Percentiles rank a stretch among this genome's conserved stretches.
phyloP scores from a whole-genome alignment of 2,329 filamentous ascomycete species.

The Fusarium xyrophilum region DNA sequence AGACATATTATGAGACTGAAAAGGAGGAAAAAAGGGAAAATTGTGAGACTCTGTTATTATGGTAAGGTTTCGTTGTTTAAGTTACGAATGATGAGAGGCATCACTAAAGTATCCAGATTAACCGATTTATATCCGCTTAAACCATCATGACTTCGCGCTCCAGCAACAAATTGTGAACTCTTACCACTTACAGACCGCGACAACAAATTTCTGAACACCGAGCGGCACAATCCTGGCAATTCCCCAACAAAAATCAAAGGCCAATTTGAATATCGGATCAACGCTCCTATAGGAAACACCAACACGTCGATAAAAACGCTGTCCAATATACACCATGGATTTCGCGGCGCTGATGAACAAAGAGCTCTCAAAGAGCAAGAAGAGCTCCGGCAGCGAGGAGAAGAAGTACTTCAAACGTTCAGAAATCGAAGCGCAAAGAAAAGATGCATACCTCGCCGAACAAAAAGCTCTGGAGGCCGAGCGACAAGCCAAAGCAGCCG shows the following conservation, averaged over 20 bases:
- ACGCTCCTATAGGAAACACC: not conserved
- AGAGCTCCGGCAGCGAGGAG: conserved; percentile 50
- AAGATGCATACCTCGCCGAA: conserved; percentile 80
- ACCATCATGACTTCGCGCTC: conserved; percentile 24
- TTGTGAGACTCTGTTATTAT: not conserved
- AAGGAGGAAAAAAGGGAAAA: not conserved
- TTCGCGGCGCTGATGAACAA: conserved; percentile 93
- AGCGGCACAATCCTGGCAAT: not conserved
- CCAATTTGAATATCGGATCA: not conserved
- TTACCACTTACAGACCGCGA: conserved; percentile 17
- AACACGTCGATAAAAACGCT: not conserved
- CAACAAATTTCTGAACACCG: not conserved
- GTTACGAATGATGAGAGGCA: conserved; percentile 2
- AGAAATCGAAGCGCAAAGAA: conserved; percentile 83
- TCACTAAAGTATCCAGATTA: conserved; percentile 14
- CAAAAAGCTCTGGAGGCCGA: conserved; percentile 77
- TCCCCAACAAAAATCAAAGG: not conserved
- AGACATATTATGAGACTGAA: conserved; percentile 8
- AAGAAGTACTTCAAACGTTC: conserved; percentile 87
- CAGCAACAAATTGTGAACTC: not conserved
- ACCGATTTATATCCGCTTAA: conserved; percentile 38
- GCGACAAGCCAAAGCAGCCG: conserved; percentile 70
- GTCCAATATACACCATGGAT: conserved; percentile 70
- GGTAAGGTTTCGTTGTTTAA: not conserved
- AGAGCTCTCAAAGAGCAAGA: conserved; percentile 85